Evolutionary conservation across 148 eudicot genomes (phyloP).

Genomic region (Polygonum aviculare): DNA sequence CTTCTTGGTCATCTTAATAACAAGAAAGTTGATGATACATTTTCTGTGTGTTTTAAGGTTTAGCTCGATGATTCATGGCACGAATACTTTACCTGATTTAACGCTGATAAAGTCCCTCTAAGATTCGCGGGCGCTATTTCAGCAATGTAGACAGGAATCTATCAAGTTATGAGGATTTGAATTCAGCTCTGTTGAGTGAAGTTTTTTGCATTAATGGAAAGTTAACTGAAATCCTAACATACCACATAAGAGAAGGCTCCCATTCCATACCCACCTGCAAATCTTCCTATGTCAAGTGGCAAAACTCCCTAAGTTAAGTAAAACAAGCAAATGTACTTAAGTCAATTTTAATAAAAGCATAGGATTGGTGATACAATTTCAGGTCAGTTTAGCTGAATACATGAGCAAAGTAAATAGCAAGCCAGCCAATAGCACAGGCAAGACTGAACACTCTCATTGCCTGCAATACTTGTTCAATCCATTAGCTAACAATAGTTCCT

Average conservation of each 20-base stretch:
- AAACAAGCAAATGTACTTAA: neutral
- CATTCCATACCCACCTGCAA: slow-evolving; percentile 66
- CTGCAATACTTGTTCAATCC: slow-evolving; percentile 19
- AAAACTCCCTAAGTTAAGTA: slow-evolving; percentile 28
- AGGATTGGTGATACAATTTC: too few relatives aligned
- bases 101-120: slow-evolving; percentile 50
- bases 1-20: neutral
- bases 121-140: slow-evolving; percentile 66
- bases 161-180: neutral
- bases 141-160: slow-evolving; percentile 66
- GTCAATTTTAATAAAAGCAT: neutral
- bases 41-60: too few relatives aligned
- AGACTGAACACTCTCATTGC: slow-evolving; percentile 48
- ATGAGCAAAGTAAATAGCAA: slow-evolving; percentile 59
- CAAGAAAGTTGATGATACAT: neutral
- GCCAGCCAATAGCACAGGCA: slow-evolving; percentile 54
- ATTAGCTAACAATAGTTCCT: too few relatives aligned
- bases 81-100: slow-evolving; percentile 43
- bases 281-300: slow-evolving; percentile 49
- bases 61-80: too few relatives aligned
- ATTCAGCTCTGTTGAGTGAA: neutral
- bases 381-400: slow-evolving; percentile 10
- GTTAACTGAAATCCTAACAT: slow-evolving; percentile 6
- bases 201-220: neutral
- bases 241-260: slow-evolving; percentile 76